Evolutionary conservation across 345 rosid genomes (phyloP).

Genomic region (Cardamine chenopodiifolia): DNA sequence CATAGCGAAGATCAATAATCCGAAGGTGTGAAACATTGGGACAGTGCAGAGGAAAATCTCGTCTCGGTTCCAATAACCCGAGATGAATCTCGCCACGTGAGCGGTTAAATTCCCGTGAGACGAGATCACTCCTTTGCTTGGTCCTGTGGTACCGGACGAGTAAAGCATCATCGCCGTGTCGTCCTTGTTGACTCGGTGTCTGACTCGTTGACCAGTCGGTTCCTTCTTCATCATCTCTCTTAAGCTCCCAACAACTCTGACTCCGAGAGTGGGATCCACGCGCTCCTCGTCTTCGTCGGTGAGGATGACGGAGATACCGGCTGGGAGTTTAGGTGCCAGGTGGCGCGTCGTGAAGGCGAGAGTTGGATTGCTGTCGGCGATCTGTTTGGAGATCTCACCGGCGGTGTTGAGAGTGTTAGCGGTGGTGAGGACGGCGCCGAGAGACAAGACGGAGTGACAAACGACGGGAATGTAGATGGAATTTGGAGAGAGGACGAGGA

Average conservation of each 20-base stretch:
- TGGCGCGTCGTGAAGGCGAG: constrained; percentile 61
- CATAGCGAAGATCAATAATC: background rate
- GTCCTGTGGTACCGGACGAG: constrained; percentile 4
- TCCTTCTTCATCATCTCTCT: constrained; percentile 51
- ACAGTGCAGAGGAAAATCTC: background rate
- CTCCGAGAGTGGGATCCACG: background rate
- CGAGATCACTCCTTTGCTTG: constrained; percentile 18
- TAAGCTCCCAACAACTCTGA: constrained; percentile 48
- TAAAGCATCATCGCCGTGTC: constrained; percentile 47
- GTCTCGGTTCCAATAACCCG: background rate
- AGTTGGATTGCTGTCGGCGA: constrained; percentile 58
- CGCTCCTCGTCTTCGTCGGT: constrained; percentile 35
- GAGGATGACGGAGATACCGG: constrained; percentile 52
- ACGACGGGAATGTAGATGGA: constrained; percentile 73
- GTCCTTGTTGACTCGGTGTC: constrained; percentile 60
- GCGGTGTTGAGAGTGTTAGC: constrained; percentile 83
- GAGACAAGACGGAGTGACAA: constrained; percentile 79
- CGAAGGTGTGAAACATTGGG: background rate
- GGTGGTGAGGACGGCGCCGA: constrained; percentile 86
- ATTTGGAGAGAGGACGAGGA: constrained; percentile 80
- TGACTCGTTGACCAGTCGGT: constrained; percentile 41
- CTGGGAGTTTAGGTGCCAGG: constrained; percentile 60
- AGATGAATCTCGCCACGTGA: background rate
- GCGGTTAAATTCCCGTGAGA: background rate
- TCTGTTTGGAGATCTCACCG: constrained; percentile 66